Evolutionary conservation across 768 basidiomycete genomes (phyloP).

Genomic region (Hebeloma cylindrosporum): DNA sequence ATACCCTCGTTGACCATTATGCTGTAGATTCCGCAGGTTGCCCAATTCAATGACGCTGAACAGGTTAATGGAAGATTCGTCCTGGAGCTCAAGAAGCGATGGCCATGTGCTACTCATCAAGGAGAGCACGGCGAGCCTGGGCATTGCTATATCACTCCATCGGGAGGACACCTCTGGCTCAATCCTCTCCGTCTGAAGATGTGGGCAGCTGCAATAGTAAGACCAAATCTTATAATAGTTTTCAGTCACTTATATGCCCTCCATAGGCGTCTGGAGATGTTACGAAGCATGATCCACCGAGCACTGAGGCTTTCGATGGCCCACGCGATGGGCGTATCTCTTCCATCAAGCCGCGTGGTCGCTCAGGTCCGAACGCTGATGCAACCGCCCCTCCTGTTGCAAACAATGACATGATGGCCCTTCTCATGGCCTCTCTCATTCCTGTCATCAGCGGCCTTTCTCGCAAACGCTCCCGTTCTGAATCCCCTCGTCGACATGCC

Average conservation of each 20-base stretch:
- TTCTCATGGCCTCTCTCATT: background rate
- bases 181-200: slow-evolving; percentile 11
- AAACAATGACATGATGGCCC: background rate
- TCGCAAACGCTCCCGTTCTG: slow-evolving; percentile 1
- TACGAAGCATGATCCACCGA: slow-evolving; percentile 16
- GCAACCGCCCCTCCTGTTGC: background rate
- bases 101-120: slow-evolving; percentile 14
- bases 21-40: slow-evolving; percentile 11
- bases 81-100: slow-evolving; percentile 17
- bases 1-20: background rate
- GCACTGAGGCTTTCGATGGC: slow-evolving; percentile 15
- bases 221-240: background rate
- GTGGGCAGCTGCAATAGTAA: slow-evolving; percentile 13
- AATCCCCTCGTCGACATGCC: background rate
- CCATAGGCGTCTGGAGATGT: slow-evolving; percentile 16
- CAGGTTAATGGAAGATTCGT: slow-evolving; percentile 13
- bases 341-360: background rate
- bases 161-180: slow-evolving; percentile 11
- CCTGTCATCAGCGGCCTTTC: slow-evolving; percentile 6
- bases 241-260: no score
- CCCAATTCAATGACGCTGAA: slow-evolving; percentile 2
- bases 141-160: slow-evolving; percentile 11
- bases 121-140: slow-evolving; percentile 15
- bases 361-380: background rate
- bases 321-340: slow-evolving; percentile 2